Base-by-base conservation (phyloP, 352 stramenopile genomes). In the Achlya hypogyna region DNA sequence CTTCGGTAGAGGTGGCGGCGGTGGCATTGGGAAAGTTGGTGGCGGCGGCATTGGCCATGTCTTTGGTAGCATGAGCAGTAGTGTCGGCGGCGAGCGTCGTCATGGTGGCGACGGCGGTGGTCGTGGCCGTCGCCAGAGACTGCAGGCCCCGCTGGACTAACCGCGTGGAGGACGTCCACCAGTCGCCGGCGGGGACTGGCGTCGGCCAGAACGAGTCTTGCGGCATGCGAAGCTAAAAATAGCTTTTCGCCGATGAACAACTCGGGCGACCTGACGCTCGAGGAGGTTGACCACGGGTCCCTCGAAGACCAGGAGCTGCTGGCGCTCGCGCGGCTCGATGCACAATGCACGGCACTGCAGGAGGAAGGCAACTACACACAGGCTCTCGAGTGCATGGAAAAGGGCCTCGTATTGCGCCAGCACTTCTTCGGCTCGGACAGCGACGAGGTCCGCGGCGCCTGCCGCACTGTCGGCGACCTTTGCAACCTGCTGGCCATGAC, bases 401-500 rank as follows among this genome's bases (percentile, higher is more conserved):
- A 95, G 43, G 92, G 84, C 0, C 79, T 98, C 5, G 89, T 98
- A 27, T 70, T 98, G 53, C 75, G 92, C 9, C 91, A 98, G 76
- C 90, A 97, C 63, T 97, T 98, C 69, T 97, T 97, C 52, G 92
- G 92, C 6, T 79, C 82, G 23, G 89, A 95, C 27, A 96, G 88
- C 32, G 79, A 96, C 31, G 84, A 98, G 64, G 90, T 98, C 1
- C 91, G 86, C 78, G 67, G 70, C 5, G 89, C 86, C 4, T 98
- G 93, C 75, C 92, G 91, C 71, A 97, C 88, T 0, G 86, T 98
- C 6, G 91, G 89, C n/a, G 91, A 98, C 69, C 96, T 97, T 86
- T 98, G 89, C 77, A 98, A 98, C 73, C 71, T 98, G 23, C 77
- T 98, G 22, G 91, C 93, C 8, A 98, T 98, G 93, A 97, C 86